phyloP scores from a whole-genome alignment of 352 stramenopile genomes.

The Pythium apleroticum region DNA sequence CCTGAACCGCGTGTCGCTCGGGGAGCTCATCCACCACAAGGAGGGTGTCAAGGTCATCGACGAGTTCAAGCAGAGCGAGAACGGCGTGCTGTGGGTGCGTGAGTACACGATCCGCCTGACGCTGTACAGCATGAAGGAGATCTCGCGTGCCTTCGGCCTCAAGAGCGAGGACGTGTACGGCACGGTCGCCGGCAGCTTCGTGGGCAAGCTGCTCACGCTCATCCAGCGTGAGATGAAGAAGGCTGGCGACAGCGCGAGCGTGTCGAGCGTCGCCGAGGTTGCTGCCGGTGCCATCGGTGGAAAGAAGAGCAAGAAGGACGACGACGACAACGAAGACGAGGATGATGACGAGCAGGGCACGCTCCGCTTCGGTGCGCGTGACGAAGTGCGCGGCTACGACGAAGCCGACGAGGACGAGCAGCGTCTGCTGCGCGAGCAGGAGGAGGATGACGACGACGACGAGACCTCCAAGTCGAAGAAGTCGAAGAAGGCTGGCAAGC shows the following conservation, averaged over 20 bases:
- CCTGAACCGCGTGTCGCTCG: slow-evolving; percentile 93
- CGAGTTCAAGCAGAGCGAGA: slow-evolving; percentile 86
- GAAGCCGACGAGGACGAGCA: slow-evolving; percentile 94
- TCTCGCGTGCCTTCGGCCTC: slow-evolving; percentile 95
- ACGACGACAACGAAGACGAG: slow-evolving; percentile 83
- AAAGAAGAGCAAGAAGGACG: slow-evolving; percentile 44
- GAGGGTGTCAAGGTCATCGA: slow-evolving; percentile 93
- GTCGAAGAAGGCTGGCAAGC: slow-evolving; percentile 34
- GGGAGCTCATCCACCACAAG: slow-evolving; percentile 92
- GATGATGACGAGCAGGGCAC: slow-evolving; percentile 87
- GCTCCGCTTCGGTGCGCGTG: slow-evolving; percentile 74
- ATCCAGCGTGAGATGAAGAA: slow-evolving; percentile 96
- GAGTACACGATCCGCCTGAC: slow-evolving; percentile 97
- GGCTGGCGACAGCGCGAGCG: slow-evolving; percentile 51
- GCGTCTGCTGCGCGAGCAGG: slow-evolving; percentile 47
- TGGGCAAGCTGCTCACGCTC: slow-evolving; percentile 91
- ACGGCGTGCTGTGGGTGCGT: slow-evolving; percentile 92
- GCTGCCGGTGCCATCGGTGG: slow-evolving; percentile 40
- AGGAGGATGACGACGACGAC: slow-evolving; percentile 63
- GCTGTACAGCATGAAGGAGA: slow-evolving; percentile 93
- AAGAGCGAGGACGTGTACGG: slow-evolving; percentile 91
- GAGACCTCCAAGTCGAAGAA: slow-evolving; percentile 28
- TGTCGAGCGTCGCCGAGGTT: slow-evolving; percentile 51
- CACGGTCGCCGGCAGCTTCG: slow-evolving; percentile 87
- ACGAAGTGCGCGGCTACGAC: slow-evolving; percentile 86